phyloP scores from a whole-genome alignment of 2,329 filamentous ascomycete species.

The Colletotrichum orbiculare region DNA sequence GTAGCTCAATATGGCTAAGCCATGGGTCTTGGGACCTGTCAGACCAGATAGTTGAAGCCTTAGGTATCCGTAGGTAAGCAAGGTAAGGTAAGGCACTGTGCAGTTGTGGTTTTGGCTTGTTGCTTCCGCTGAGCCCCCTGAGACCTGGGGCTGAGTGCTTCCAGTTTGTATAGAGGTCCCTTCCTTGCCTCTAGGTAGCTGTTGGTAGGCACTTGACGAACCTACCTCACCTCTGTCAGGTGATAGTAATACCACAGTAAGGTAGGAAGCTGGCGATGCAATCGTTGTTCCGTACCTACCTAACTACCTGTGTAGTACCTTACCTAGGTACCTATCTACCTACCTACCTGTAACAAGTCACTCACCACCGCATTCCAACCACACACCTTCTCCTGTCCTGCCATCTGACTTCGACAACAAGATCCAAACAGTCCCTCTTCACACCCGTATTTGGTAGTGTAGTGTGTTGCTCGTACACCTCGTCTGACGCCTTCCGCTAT shows the following conservation, averaged over 20 bases:
- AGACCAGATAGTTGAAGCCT: no score
- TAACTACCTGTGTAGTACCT: no score
- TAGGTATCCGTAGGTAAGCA: neutral
- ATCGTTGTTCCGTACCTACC: neutral
- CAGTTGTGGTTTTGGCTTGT: neutral
- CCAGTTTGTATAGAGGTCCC: neutral
- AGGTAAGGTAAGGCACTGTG: neutral
- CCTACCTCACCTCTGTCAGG: no score
- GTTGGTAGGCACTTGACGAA: no score
- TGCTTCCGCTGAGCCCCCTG: no score
- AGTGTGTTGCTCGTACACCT: neutral
- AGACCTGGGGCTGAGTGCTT: no score
- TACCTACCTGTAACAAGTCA: neutral
- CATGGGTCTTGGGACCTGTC: no score
- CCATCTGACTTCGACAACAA: no score
- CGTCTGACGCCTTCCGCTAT: slow-evolving; percentile 13
- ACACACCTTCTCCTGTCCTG: neutral
- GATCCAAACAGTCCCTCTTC: no score
- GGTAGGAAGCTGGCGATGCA: neutral
- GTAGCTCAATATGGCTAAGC: no score
- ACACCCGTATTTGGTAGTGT: no score
- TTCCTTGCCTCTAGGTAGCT: neutral
- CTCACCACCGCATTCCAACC: neutral
- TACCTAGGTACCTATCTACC: neutral
- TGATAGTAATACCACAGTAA: no score